Percentiles rank a stretch among this genome's conserved stretches.
Conservation (phyloP, 495 filamentous ascomycete species). For the Aspergillus bridgeri region DNA sequence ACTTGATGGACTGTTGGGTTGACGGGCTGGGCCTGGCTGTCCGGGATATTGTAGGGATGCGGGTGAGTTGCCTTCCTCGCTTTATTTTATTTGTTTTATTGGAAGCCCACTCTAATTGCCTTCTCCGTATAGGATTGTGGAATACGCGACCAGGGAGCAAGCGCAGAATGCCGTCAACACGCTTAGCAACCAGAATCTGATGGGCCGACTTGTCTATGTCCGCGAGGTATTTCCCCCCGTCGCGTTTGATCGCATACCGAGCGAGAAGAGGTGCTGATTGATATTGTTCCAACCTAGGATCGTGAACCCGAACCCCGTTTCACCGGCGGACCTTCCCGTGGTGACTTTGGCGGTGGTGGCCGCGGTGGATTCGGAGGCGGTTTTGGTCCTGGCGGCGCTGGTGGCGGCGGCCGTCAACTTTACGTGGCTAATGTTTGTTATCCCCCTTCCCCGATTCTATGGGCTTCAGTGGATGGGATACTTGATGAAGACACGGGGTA, state of each 20-base stretch:
- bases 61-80: constrained; percentile 62
- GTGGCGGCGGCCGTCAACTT: constrained; percentile 75
- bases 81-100: background rate
- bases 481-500: constrained; percentile 3
- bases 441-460: constrained; percentile 26
- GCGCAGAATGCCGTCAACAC: constrained; percentile 95
- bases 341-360: constrained; percentile 58
- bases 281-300: constrained; percentile 51
- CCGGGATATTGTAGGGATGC: constrained; percentile 96
- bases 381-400: constrained; percentile 50
- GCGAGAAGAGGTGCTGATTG: background rate
- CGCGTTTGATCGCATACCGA: background rate
- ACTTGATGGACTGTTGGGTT: constrained; percentile 95
- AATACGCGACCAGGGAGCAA: constrained; percentile 99
- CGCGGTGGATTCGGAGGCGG: constrained; percentile 38
- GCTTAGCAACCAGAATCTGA: constrained; percentile 97
- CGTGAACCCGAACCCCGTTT: constrained; percentile 96
- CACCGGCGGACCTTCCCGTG: constrained; percentile 67
- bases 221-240: constrained; percentile 68
- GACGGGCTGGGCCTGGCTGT: constrained; percentile 96
- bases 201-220: constrained; percentile 97
- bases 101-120: constrained; percentile 21
- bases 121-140: constrained; percentile 78
- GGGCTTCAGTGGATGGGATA: constrained; percentile 2
- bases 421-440: constrained; percentile 96